Evolutionary conservation across 805 yeast species (phyloP).

Genomic region (Yamadazyma phyllophila): DNA sequence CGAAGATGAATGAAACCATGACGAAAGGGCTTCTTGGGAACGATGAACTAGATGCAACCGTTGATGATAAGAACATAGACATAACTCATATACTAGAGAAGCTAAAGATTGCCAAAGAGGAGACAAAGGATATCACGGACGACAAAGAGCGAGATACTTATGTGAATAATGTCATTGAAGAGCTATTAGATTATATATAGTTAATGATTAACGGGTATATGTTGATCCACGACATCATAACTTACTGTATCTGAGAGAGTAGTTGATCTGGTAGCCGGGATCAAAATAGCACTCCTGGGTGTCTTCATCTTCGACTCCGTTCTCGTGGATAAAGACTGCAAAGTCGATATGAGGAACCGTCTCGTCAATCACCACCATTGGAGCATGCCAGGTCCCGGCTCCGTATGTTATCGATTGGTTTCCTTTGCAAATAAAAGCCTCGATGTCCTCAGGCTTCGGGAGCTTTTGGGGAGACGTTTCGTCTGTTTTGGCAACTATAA

Average conservation of each 20-base stretch:
- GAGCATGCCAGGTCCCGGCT: slow-evolving; percentile 90
- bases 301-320: slow-evolving; percentile 74
- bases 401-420: slow-evolving; percentile 91
- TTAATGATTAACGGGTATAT: background rate
- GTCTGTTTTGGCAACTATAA: slow-evolving; percentile 70
- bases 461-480: slow-evolving; percentile 33
- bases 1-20: slow-evolving; percentile 24
- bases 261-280: slow-evolving; percentile 50
- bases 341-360: slow-evolving; percentile 59
- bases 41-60: slow-evolving; percentile 8
- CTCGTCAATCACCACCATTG: slow-evolving; percentile 81
- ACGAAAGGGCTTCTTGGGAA: slow-evolving; percentile 21
- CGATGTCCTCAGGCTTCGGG: slow-evolving; percentile 61
- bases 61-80: slow-evolving; percentile 17
- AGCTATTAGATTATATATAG: slow-evolving; percentile 38
- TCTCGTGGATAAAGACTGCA: slow-evolving; percentile 85
- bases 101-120: slow-evolving; percentile 34
- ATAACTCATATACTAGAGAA: slow-evolving; percentile 31
- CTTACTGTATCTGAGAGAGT: slow-evolving; percentile 14
- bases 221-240: slow-evolving; percentile 1
- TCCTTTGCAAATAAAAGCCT: slow-evolving; percentile 75
- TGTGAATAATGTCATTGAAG: slow-evolving; percentile 36
- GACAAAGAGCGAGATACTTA: slow-evolving; percentile 28
- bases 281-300: slow-evolving; percentile 75
- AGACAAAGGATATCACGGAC: slow-evolving; percentile 10